phyloP scores from a whole-genome alignment of 345 rosid genomes.

The Toxicodendron radicans region DNA sequence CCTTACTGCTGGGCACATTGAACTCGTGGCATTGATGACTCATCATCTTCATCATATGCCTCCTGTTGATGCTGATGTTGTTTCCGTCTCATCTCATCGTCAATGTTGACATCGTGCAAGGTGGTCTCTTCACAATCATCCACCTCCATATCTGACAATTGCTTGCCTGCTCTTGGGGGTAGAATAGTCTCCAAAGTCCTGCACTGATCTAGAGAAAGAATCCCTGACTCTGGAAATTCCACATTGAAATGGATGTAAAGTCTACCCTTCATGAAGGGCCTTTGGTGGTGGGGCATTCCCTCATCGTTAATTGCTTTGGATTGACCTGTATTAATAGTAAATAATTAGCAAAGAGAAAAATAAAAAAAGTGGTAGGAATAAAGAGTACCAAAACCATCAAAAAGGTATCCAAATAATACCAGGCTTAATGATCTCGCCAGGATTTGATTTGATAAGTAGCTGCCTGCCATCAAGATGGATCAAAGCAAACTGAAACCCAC shows the following conservation, averaged over 20 bases:
- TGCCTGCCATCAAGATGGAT: slow-evolving; percentile 66
- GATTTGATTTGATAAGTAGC: slow-evolving; percentile 62
- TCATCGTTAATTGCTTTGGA: slow-evolving; percentile 52
- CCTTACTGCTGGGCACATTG: slow-evolving; percentile 73
- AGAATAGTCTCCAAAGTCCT: slow-evolving; percentile 48
- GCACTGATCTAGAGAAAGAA: slow-evolving; percentile 47
- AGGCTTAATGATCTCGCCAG: slow-evolving; percentile 64
- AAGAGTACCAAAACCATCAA: background rate
- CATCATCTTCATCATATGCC: slow-evolving; percentile 68
- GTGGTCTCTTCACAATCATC: slow-evolving; percentile 77
- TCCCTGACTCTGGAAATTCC: slow-evolving; percentile 57
- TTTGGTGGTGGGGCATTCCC: slow-evolving; percentile 58
- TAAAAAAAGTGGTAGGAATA: background rate
- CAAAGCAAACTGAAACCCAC: slow-evolving; percentile 63
- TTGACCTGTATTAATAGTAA: slow-evolving; percentile 36
- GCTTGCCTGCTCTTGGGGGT: slow-evolving; percentile 39
- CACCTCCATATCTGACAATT: slow-evolving; percentile 54
- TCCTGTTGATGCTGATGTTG: slow-evolving; percentile 54
- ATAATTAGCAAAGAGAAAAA: background rate
- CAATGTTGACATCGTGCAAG: slow-evolving; percentile 60
- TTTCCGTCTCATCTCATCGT: slow-evolving; percentile 60
- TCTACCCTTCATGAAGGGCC: slow-evolving; percentile 72
- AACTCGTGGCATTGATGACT: slow-evolving; percentile 44
- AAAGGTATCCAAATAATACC: slow-evolving; percentile 26
- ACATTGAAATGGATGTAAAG: slow-evolving; percentile 59